Conservation (phyloP, 805 yeast genomes). For the Barnettozyma botsteinii region DNA sequence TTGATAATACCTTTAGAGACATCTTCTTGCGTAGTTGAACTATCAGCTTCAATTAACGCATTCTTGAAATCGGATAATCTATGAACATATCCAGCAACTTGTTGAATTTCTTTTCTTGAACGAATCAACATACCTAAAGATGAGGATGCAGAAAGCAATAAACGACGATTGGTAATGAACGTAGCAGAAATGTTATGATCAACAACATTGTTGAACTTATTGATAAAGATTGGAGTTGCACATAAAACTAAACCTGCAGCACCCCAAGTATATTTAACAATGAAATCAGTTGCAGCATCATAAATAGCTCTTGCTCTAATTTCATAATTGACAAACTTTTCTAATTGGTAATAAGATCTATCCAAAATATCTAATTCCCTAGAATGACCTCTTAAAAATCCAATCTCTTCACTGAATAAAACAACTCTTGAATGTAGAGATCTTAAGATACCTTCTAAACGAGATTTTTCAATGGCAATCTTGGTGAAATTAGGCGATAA, state of each 20-base stretch:
- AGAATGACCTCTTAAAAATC: slow-evolving; percentile 73
- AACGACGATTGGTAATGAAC: slow-evolving; percentile 82
- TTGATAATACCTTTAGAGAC: slow-evolving; percentile 27
- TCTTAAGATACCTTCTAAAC: slow-evolving; percentile 79
- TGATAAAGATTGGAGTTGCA: slow-evolving; percentile 79
- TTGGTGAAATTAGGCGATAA: slow-evolving; percentile 89
- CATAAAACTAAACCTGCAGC: slow-evolving; percentile 88
- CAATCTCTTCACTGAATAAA: slow-evolving; percentile 79
- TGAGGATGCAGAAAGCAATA: slow-evolving; percentile 77
- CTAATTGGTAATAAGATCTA: slow-evolving; percentile 73
- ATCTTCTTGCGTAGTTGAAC: slow-evolving; percentile 18
- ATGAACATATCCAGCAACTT: slow-evolving; percentile 73
- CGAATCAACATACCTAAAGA: slow-evolving; percentile 84
- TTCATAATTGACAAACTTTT: slow-evolving; percentile 69
- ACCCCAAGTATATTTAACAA: slow-evolving; percentile 92
- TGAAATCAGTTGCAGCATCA: slow-evolving; percentile 80
- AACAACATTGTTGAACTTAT: slow-evolving; percentile 34
- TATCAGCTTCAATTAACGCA: slow-evolving; percentile 47
- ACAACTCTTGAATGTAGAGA: slow-evolving; percentile 78
- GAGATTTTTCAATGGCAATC: slow-evolving; percentile 67
- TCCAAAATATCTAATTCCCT: slow-evolving; percentile 76
- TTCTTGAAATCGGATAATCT: slow-evolving; percentile 68
- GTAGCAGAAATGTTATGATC: slow-evolving; percentile 61
- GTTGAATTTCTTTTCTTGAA: slow-evolving; percentile 78
- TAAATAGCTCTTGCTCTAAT: slow-evolving; percentile 71